phyloP scores from a whole-genome alignment of 2,329 filamentous ascomycete species.

The Talaromyces sp. region DNA sequence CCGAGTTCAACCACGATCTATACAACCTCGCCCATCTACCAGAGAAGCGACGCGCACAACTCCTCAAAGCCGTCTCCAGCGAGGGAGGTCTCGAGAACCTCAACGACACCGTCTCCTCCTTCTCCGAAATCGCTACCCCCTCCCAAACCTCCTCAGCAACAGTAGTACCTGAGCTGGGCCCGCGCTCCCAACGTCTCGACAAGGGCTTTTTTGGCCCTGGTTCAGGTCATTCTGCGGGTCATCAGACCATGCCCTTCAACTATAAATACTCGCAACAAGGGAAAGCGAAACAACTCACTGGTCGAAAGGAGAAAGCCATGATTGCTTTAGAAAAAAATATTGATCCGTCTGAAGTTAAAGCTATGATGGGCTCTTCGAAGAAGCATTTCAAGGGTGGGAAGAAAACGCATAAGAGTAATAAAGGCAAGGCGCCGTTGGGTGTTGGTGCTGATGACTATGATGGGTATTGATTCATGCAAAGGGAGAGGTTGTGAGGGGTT shows the following conservation, averaged over 20 bases:
- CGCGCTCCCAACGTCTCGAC: conserved; percentile 75
- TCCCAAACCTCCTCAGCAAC: conserved; percentile 23
- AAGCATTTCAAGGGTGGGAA: conserved; percentile 65
- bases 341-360: conserved; percentile 66
- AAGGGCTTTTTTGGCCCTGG: conserved; percentile 79
- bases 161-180: conserved; percentile 53
- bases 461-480: background rate
- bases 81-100: conserved; percentile 33
- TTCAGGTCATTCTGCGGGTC: conserved; percentile 57
- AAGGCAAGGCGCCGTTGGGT: conserved; percentile 25
- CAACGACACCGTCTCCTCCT: conserved; percentile 2
- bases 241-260: conserved; percentile 77
- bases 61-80: conserved; percentile 40
- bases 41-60: conserved; percentile 68
- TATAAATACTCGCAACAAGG: conserved; percentile 86
- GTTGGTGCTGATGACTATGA: conserved; percentile 17
- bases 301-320: conserved; percentile 75
- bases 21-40: conserved; percentile 82
- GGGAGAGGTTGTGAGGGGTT: background rate
- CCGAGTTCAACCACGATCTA: conserved; percentile 81
- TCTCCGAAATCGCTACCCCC: conserved; percentile 19
- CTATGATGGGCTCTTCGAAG: conserved; percentile 64
- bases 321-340: conserved; percentile 79
- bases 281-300: conserved; percentile 71
- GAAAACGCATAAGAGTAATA: conserved; percentile 29